Conservation (phyloP, 805 yeast genomes). For the Pichia deserticola region DNA sequence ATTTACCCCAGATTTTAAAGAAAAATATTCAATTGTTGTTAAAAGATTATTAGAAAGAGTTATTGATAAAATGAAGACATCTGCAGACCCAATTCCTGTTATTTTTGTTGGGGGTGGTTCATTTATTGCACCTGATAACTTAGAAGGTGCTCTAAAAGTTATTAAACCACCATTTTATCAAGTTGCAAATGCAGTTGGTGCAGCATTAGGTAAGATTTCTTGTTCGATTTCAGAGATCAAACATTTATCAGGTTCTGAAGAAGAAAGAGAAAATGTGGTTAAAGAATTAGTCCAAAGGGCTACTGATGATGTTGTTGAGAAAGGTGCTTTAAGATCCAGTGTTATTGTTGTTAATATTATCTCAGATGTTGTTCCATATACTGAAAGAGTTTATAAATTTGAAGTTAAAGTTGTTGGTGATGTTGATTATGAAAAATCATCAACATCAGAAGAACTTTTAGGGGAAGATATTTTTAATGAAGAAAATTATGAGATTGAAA, state of each 20-base stretch:
- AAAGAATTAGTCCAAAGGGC: neutral
- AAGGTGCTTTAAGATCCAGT: neutral
- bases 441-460: neutral
- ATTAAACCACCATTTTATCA: neutral
- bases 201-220: neutral
- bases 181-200: slow-evolving; percentile 1
- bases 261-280: neutral
- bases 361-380: neutral
- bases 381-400: neutral
- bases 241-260: neutral
- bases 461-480: neutral
- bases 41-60: neutral
- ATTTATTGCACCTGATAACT: neutral
- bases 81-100: neutral
- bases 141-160: neutral
- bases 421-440: neutral
- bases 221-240: neutral
- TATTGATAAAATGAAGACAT: neutral
- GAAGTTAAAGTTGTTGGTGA: neutral
- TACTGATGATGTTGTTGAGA: neutral
- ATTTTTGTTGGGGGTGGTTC: neutral
- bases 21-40: neutral
- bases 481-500: neutral
- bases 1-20: neutral
- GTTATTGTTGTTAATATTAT: neutral